Evolutionary conservation across 176 grass and related monocot species (phyloP), one percentile per base, ranked within the genome.

Genomic region (Ampelocalamus luodianensis): DNA sequence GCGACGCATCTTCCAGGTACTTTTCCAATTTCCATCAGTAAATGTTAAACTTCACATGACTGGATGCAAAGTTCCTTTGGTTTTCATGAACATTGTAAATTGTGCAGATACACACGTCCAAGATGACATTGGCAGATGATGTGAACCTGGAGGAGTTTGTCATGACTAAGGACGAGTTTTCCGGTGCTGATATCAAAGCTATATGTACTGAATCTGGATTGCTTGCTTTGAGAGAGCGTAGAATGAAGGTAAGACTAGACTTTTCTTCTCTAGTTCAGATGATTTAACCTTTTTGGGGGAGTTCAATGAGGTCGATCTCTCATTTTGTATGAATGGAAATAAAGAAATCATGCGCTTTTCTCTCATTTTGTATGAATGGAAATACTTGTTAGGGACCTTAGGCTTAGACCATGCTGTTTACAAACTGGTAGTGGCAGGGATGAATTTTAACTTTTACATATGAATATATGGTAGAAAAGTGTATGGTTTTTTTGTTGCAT

Each of bases 121-220:
- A 93, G 85, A 96, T 96, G 94, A 96, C 94, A 13, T 66, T 96
- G 75, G 85, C 94, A 42, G 94, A 96, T 39, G 94, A 96, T 78
- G 94, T 96, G 81, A 96, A 96, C 74, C 70, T 96, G 48, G 94
- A 96, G 87, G 94, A 96, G 78, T 96, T 96, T 72, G 91, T 96
- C 27, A 96, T 96, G 94, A 93, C 91, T 0, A 96, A 96, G 78
- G 94, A 96, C 5, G 94, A 96, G 13, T 96, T 96, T 49, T 96
- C 91, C 0, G 94, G 91, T 10, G 94, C 94, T 67, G 94, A 96
- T 77, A 96, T 96, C 16, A 96, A 96, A 81, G 94, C 94, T 1
- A 96, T 96, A 23, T 96, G 94, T 78, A 96, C 94, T 1, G 94
- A 96, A 81, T 87, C 94, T n/a, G 94, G 94, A 48, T 91, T 96